These are phyloP conservation scores for Serpula lacrymans DNA, from an alignment of 768 basidiomycete genomes.

Conservation along the genomic window DNA sequence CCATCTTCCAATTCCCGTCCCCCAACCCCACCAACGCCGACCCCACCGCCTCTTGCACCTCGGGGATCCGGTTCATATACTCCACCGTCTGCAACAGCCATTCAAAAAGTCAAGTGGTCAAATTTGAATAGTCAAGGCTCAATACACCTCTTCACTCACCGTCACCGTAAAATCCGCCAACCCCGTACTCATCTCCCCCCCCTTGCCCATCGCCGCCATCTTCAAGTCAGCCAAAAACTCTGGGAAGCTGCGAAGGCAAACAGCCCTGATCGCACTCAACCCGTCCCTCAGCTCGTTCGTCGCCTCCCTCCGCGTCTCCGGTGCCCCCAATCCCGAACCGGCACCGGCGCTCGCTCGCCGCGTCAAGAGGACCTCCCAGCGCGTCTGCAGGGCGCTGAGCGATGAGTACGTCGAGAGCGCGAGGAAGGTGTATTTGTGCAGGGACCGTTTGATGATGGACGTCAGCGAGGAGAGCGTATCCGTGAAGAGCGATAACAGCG, in stretches of 20 bases:
- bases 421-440: conserved; percentile 80
- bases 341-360: no score
- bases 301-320: conserved; percentile 36
- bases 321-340: conserved; percentile 36
- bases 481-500: conserved; percentile 63
- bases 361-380: conserved; percentile 66
- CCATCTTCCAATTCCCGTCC: conserved; percentile 93
- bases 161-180: conserved; percentile 58
- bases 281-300: conserved; percentile 79
- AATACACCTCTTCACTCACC: conserved; percentile 40
- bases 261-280: conserved; percentile 55
- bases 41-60: conserved; percentile 64
- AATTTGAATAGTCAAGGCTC: background rate
- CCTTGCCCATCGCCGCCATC: conserved; percentile 50
- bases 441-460: conserved; percentile 65
- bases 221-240: conserved; percentile 82
- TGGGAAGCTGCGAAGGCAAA: conserved; percentile 80
- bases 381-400: conserved; percentile 50
- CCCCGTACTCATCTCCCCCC: conserved; percentile 60
- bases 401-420: conserved; percentile 68
- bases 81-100: conserved; percentile 55
- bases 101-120: background rate
- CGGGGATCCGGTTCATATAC: conserved; percentile 68
- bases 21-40: conserved; percentile 68
- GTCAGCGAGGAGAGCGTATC: conserved; percentile 62